These are phyloP conservation scores for Ceratopteris richardii DNA, from an alignment of 75 land plant genomes.

Conservation along the genomic window DNA sequence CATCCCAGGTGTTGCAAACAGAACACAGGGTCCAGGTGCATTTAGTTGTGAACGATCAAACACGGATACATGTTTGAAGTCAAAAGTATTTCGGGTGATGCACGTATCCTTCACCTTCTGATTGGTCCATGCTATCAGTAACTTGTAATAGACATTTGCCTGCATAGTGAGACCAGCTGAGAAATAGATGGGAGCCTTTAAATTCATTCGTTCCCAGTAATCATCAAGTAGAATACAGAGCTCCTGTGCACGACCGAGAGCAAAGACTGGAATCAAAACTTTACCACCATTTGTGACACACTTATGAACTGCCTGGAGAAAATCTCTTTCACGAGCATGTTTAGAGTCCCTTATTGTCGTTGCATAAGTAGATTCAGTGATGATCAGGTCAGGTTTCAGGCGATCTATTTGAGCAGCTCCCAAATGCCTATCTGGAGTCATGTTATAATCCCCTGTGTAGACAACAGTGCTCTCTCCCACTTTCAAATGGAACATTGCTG, in stretches of 20 bases:
- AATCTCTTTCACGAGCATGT: constrained; percentile 88
- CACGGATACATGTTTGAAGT: constrained; percentile 80
- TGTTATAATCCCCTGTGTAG: constrained; percentile 98
- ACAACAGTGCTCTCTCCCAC: constrained; percentile 76
- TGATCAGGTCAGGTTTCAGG: constrained; percentile 76
- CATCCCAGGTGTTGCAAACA: constrained; percentile 99
- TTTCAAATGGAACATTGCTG: constrained; percentile 95
- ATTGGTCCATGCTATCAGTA: constrained; percentile 95
- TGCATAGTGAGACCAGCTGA: constrained; percentile 97
- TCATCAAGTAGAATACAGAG: constrained; percentile 90
- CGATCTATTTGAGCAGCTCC: constrained; percentile 99
- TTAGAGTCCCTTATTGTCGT: constrained; percentile 92
- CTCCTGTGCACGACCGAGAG: constrained; percentile 99
- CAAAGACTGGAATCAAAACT: constrained; percentile 96
- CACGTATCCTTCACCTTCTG: constrained; percentile 84
- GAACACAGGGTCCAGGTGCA: constrained; percentile 94
- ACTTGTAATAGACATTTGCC: constrained; percentile 87
- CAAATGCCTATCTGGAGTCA: constrained; percentile 98
- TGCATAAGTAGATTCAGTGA: constrained; percentile 99
- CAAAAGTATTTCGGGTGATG: constrained; percentile 70
- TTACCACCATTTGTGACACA: constrained; percentile 93
- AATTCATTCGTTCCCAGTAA: constrained; percentile 94
- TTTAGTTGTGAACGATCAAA: constrained; percentile 80
- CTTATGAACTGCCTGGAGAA: constrained; percentile 85
- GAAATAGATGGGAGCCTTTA: constrained; percentile 87